Evolutionary conservation across 306 rosid species (phyloP), one percentile per base, ranked within the genome.

Genomic region (Fragaria iinumae): DNA sequence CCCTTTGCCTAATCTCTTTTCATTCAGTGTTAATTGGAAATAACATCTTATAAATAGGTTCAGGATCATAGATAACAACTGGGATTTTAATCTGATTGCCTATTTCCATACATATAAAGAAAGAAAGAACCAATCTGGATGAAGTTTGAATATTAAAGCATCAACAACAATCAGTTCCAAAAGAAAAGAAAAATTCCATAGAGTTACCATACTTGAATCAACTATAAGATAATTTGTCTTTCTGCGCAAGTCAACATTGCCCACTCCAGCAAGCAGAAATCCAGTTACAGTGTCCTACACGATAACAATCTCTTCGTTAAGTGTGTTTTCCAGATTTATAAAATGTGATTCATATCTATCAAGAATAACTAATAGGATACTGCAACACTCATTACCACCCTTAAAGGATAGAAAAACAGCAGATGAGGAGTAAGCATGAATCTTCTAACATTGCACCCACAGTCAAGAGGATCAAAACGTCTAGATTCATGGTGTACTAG

Each of bases 231-330:
- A 94, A 82, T 94, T 94, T 50, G 98, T 89, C 89, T 93, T 91
- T 83, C 98, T 89, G 67, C 98, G 87, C 80, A 93, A 76, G 88
- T 93, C 97, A 44, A 94, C 97, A 27, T 94, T 89, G 64, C 98
- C 99, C 76, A 95, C 99, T 81, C 99, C 97, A 71, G 97, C 99
- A 75, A 95, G 84, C 84, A 95, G 91, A 84, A 95, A 92, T 76
- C 99, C 97, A 74, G 91, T 93, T 47, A 95, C 80, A 8, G 99
- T 95, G 79, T 92, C 99, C 97, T 92, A 84, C 64, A 83, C 6
- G 25, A 69, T 20, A 36, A 38, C 52, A 44, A 63, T 6, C 47
- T 3, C 67, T 34, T 11, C 45, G 20, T 41, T 56, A 74, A 21
- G 4, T 9, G 3, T 29, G 13, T 12, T 41, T 41, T 27, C 29